These are phyloP conservation scores for Filosporella fistucella DNA, from an alignment of 495 filamentous ascomycete genomes.

Conservation along the genomic window DNA sequence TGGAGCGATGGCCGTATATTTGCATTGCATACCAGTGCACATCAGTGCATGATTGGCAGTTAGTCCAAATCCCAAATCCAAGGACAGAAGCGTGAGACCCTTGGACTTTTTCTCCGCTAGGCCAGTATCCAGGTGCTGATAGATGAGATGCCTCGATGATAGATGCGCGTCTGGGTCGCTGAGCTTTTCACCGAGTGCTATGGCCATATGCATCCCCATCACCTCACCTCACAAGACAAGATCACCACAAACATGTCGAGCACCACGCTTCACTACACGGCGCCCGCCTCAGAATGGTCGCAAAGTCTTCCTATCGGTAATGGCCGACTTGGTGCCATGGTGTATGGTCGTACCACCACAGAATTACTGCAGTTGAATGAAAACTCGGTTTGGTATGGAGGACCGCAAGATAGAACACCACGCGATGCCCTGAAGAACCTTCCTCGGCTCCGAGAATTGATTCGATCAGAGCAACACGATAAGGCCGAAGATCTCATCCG, in stretches of 20 bases:
- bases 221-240: no score
- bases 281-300: slow-evolving; percentile 18
- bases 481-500: slow-evolving; percentile 38
- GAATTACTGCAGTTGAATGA: slow-evolving; percentile 50
- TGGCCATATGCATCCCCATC: not conserved
- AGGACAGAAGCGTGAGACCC: no score
- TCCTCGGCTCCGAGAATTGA: slow-evolving; percentile 33
- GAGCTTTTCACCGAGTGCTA: not conserved
- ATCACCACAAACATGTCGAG: no score
- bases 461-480: slow-evolving; percentile 34
- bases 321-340: slow-evolving; percentile 45
- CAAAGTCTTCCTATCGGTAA: slow-evolving; percentile 38
- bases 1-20: not conserved
- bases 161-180: no score
- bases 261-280: slow-evolving; percentile 9
- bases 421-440: slow-evolving; percentile 29
- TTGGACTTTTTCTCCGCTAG: no score
- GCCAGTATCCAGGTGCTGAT: no score
- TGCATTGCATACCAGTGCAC: not conserved
- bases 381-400: slow-evolving; percentile 49
- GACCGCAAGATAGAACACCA: slow-evolving; percentile 39
- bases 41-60: not conserved
- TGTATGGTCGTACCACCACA: slow-evolving; percentile 39
- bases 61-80: not conserved
- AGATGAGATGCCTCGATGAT: no score